Evolutionary conservation across 768 basidiomycete species (phyloP), one percentile per base, ranked within the genome.

Genomic region (Lactarius akahatsu): DNA sequence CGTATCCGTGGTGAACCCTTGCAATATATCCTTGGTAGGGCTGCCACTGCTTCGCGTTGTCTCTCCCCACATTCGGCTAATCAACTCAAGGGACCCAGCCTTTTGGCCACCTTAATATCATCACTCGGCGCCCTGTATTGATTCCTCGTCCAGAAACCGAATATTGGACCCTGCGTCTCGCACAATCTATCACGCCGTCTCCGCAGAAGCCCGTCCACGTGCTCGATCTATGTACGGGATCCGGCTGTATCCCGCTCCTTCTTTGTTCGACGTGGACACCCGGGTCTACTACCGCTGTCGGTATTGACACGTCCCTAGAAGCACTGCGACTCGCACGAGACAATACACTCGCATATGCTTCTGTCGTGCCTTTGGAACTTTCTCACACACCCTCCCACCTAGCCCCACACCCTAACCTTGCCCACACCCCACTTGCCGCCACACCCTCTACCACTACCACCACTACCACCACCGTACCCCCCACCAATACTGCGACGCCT

Each of bases 71-170:
- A 11, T 32, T 41, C 34, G 34, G 38, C 30, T 47, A 32, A 58
- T 40, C 38, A 57, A n/a, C 18, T 32, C n/a, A 65, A 83, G 93
- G 91, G n/a, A 87, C 85, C 36, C 90, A 92, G 73, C 92, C 94
- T 0, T 97, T 98, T 76, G 94, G 94, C 10, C 86, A 89, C 5
- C 85, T 98, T 57, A 81, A 85, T 71, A 82, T 98, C 72, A 79
- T 86, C 66, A 80, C 82, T 11, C 85, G 91, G 20, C 80, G 89
- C 2, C 96, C 96, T 1, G 87, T 89, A 20, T 86, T 98, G 69
- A 98, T 98, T 52, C 96, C 96, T 15, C 89, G 96, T 16, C 92
- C 95, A 54, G 96, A 99, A 77, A 99, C 96, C 0, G 94, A 97
- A 73, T 77, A 93, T 69, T 92, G 91, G 90, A 80, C 88, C 8